These are phyloP conservation scores for Aureobasidium sp. DNA, from an alignment of 2,329 filamentous ascomycete genomes.

Conservation along the genomic window DNA sequence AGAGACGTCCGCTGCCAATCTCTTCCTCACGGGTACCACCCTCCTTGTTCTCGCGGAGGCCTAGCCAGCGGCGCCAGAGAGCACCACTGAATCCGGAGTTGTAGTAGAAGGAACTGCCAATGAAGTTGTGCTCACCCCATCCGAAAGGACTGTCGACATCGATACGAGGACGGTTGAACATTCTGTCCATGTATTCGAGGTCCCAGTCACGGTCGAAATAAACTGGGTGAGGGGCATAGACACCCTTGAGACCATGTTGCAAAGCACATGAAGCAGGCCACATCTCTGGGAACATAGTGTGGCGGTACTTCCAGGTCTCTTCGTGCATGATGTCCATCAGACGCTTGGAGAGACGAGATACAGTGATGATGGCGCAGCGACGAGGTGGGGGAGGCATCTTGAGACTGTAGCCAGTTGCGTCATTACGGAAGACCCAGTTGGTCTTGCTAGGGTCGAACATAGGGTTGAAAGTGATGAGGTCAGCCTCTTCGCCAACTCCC, in stretches of 20 bases:
- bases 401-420: conserved; percentile 72
- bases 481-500: conserved; percentile 80
- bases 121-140: conserved; percentile 58
- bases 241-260: conserved; percentile 81
- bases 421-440: conserved; percentile 75
- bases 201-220: conserved; percentile 82
- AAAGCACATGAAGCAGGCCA: conserved; percentile 77
- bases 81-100: conserved; percentile 53
- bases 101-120: conserved; percentile 58
- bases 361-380: conserved; percentile 81
- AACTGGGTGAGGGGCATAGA: conserved; percentile 81
- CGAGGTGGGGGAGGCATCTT: conserved; percentile 67
- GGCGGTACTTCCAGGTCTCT: conserved; percentile 77
- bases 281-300: conserved; percentile 82
- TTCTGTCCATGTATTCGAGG: conserved; percentile 48
- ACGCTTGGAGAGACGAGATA: conserved; percentile 75
- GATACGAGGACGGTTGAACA: conserved; percentile 54
- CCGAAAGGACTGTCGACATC: conserved; percentile 53
- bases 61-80: conserved; percentile 56
- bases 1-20: conserved; percentile 50
- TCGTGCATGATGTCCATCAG: conserved; percentile 81
- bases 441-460: conserved; percentile 80
- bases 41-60: conserved; percentile 49
- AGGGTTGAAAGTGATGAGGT: conserved; percentile 79
- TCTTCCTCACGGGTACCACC: conserved; percentile 39